Evolutionary conservation across 495 filamentous ascomycete genomes (phyloP).

Genomic region (Aspergillus indologenus): DNA sequence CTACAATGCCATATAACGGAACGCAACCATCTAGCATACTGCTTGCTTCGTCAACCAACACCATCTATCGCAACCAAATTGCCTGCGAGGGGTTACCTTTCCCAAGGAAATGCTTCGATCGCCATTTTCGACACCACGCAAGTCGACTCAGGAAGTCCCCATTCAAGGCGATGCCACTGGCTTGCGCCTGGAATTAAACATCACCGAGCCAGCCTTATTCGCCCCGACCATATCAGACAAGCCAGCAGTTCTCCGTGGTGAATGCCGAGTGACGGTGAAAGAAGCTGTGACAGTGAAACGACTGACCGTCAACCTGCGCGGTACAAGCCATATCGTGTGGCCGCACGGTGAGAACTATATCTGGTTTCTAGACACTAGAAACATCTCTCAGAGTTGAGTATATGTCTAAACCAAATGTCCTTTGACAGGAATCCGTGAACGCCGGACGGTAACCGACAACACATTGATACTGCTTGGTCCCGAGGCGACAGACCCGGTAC

Average conservation of each 20-base stretch:
- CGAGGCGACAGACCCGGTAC: not conserved
- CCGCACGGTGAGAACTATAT: slow-evolving; percentile 9
- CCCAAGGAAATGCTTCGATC: slow-evolving; percentile 1
- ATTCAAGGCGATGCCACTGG: not conserved
- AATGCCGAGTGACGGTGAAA: slow-evolving; percentile 10
- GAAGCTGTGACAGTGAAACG: slow-evolving; percentile 6
- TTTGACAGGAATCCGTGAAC: slow-evolving; percentile 9
- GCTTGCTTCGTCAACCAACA: not conserved
- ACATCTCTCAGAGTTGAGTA: not conserved
- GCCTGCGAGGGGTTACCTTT: not conserved
- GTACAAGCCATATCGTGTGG: slow-evolving; percentile 11
- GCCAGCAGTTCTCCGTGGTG: slow-evolving; percentile 13
- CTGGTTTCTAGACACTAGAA: not conserved
- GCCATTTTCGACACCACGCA: not conserved
- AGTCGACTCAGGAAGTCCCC: not conserved
- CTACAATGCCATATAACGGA: not conserved
- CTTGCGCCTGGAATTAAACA: slow-evolving; percentile 5
- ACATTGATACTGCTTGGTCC: slow-evolving; percentile 11
- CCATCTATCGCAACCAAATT: not conserved
- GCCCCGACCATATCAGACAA: slow-evolving; percentile 14
- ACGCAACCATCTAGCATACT: not conserved
- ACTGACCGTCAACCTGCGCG: slow-evolving; percentile 16
- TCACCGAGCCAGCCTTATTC: slow-evolving; percentile 14
- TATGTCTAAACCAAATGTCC: not conserved
- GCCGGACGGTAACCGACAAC: slow-evolving; percentile 8